phyloP scores from a whole-genome alignment of 2,329 filamentous ascomycete species.

The Meredithiella fracta region DNA sequence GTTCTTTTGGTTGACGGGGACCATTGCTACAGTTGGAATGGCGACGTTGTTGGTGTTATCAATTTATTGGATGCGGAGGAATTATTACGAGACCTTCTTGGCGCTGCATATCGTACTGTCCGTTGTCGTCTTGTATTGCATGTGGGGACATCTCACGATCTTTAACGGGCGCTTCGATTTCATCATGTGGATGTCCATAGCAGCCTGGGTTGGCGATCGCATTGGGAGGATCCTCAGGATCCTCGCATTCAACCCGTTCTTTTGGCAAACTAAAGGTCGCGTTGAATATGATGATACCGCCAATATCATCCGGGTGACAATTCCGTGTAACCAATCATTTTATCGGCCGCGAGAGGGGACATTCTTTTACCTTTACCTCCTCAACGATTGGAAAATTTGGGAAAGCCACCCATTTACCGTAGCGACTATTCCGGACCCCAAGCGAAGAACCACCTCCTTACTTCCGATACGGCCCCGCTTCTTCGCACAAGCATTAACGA shows the following conservation, averaged over 20 bases:
- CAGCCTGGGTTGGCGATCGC: conserved; percentile 35
- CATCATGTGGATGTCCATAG: conserved; percentile 32
- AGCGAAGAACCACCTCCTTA: conserved; percentile 14
- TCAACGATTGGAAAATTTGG: conserved; percentile 27
- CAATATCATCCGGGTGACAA: conserved; percentile 27
- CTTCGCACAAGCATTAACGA: conserved; percentile 16
- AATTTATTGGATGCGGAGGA: conserved; percentile 33
- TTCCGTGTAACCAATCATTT: conserved; percentile 22
- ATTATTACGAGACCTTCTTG: conserved; percentile 36
- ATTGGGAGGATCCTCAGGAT: conserved; percentile 28
- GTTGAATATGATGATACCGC: conserved; percentile 23
- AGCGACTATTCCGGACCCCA: conserved; percentile 18
- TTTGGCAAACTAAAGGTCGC: conserved; percentile 22
- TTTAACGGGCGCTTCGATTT: conserved; percentile 32
- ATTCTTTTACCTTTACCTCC: conserved; percentile 30
- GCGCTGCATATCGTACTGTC: conserved; percentile 35
- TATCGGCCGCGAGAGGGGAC: conserved; percentile 26
- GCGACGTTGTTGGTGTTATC: conserved; percentile 31
- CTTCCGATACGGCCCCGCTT: conserved; percentile 22
- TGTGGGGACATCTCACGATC: conserved; percentile 39
- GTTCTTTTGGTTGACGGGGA: conserved; percentile 35
- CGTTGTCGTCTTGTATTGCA: conserved; percentile 30
- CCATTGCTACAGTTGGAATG: conserved; percentile 30
- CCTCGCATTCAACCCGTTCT: conserved; percentile 23
- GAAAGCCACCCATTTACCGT: conserved; percentile 36